Evolutionary conservation across 257 asterid species (phyloP).

Genomic region (Leptodermis oblonga): DNA sequence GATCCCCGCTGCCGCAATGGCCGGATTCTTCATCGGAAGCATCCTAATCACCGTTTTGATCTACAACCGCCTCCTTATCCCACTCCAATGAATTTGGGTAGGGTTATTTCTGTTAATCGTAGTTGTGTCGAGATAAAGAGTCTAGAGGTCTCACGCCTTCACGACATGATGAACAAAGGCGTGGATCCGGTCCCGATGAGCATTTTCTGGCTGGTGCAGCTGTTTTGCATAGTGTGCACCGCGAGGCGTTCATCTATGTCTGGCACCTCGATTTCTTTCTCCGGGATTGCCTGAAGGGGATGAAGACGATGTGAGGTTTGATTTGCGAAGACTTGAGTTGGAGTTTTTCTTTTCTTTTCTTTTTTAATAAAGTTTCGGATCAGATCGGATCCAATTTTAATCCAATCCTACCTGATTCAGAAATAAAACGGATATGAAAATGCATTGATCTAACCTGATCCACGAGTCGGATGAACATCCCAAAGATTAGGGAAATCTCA

Average conservation of each 20-base stretch:
- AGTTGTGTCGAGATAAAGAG: slow-evolving; percentile 50
- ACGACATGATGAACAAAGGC: slow-evolving; percentile 25
- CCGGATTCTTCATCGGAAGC: slow-evolving; percentile 65
- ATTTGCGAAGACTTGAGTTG: no score
- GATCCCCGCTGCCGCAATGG: slow-evolving; percentile 67
- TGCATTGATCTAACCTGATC: no score
- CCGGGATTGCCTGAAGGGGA: slow-evolving; percentile 78
- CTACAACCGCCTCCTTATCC: slow-evolving; percentile 57
- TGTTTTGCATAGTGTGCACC: slow-evolving; percentile 61
- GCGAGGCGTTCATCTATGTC: slow-evolving; percentile 80
- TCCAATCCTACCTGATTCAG: no score
- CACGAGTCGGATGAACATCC: no score
- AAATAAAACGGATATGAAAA: no score
- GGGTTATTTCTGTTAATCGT: slow-evolving; percentile 51
- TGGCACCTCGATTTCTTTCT: slow-evolving; percentile 89
- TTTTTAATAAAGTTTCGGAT: no score
- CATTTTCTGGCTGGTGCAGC: slow-evolving; percentile 74
- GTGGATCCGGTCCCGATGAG: slow-evolving; percentile 31
- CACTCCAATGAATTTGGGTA: slow-evolving; percentile 54
- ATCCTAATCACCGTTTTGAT: slow-evolving; percentile 57
- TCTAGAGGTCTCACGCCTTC: slow-evolving; percentile 29
- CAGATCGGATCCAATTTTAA: no score
- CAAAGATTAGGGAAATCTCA: no score
- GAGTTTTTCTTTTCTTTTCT: no score
- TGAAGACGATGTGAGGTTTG: slow-evolving; percentile 92